A percentile compares a stretch with the other conserved stretches of the same genome.
Evolutionary conservation across 805 yeast species (phyloP).

Genomic region (Saccharomycopsis guyanensis): DNA sequence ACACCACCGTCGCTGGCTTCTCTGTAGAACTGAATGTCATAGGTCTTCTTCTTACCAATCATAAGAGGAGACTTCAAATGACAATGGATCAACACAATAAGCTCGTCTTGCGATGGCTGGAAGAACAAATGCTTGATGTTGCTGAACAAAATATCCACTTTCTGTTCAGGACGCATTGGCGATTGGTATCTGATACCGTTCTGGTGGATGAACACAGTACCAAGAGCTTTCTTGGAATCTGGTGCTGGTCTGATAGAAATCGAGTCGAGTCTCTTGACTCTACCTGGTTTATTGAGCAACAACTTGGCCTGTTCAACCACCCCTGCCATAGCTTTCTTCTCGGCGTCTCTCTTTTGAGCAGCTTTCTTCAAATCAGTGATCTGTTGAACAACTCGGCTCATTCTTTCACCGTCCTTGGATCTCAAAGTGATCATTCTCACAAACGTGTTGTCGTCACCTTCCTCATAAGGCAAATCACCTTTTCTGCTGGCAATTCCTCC

Average conservation of each 20-base stretch:
- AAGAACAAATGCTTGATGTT: constrained; percentile 90
- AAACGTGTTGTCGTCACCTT: constrained; percentile 77
- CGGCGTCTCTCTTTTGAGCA: constrained; percentile 83
- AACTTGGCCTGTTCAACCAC: constrained; percentile 88
- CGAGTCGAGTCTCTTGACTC: constrained; percentile 81
- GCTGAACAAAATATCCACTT: constrained; percentile 78
- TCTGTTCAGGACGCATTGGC: constrained; percentile 74
- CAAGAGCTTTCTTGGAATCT: constrained; percentile 93
- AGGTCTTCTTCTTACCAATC: constrained; percentile 92
- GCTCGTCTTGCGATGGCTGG: constrained; percentile 93
- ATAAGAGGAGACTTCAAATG: constrained; percentile 88
- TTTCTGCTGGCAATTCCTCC: constrained; percentile 68
- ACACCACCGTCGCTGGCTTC: constrained; percentile 95
- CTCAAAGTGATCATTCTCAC: constrained; percentile 81
- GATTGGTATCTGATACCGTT: constrained; percentile 94
- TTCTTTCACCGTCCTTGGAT: constrained; percentile 83
- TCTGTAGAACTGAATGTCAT: constrained; percentile 91
- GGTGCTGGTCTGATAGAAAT: constrained; percentile 94
- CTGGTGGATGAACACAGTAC: constrained; percentile 83
- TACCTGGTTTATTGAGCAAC: constrained; percentile 71
- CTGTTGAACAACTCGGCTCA: constrained; percentile 82
- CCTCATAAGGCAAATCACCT: constrained; percentile 86
- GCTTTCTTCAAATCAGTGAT: constrained; percentile 90
- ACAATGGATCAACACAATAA: constrained; percentile 85
- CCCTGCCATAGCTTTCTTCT: constrained; percentile 85